Conservation (phyloP, 2,329 filamentous ascomycete species). For the Proliferodiscus dingleyae region DNA sequence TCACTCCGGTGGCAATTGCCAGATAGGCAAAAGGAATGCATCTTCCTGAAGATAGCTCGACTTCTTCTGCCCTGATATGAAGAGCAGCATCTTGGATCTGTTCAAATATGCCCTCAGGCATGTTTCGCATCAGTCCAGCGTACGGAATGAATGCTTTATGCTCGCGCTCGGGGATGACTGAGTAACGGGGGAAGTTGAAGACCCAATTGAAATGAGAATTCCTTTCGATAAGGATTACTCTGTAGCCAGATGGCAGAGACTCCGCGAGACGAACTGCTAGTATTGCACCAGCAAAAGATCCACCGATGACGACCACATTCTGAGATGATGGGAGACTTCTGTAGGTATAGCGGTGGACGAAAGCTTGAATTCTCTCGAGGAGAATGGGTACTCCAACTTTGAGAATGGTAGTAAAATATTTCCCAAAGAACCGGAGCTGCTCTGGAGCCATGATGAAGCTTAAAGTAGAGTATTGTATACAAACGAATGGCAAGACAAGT, state of each 20-base stretch:
- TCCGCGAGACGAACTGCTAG: slow-evolving; percentile 34
- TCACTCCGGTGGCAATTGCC: slow-evolving; percentile 39
- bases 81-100: slow-evolving; percentile 31
- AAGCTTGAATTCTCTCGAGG: slow-evolving; percentile 9
- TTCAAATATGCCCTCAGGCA: slow-evolving; percentile 31
- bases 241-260: slow-evolving; percentile 39
- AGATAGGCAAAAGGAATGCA: slow-evolving; percentile 38
- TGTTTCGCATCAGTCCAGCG: slow-evolving; percentile 23
- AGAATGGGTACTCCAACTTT: slow-evolving; percentile 1
- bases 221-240: slow-evolving; percentile 44
- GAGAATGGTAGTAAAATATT: slow-evolving; percentile 9
- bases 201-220: slow-evolving; percentile 48
- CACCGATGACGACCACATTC: slow-evolving; percentile 40
- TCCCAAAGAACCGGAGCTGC: neutral
- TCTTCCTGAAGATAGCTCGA: slow-evolving; percentile 34
- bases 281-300: slow-evolving; percentile 39
- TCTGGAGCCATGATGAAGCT: slow-evolving; percentile 4
- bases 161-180: slow-evolving; percentile 39
- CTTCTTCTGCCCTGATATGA: slow-evolving; percentile 26
- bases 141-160: slow-evolving; percentile 48
- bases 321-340: slow-evolving; percentile 8
- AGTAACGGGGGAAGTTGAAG: slow-evolving; percentile 45
- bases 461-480: neutral
- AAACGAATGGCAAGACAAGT: neutral
- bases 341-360: slow-evolving; percentile 17